phyloP scores from a whole-genome alignment of 2,329 filamentous ascomycete genomes.

The Fusarium robinianum region DNA sequence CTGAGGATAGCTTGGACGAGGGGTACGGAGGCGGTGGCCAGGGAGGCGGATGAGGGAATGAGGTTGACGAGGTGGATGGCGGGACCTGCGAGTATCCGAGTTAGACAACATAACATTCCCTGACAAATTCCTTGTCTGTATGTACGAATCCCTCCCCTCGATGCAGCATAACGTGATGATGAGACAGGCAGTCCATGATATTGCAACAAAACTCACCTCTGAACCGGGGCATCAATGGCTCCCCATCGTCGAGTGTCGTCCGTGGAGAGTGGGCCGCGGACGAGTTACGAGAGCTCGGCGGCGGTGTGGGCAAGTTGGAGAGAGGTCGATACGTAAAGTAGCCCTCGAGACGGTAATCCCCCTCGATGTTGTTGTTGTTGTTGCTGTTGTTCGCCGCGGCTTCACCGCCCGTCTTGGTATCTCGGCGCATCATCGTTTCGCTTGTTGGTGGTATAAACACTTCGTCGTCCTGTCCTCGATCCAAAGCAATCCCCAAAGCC shows the following conservation, averaged over 20 bases:
- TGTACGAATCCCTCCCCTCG: constrained; percentile 2
- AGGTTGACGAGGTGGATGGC: constrained; percentile 69
- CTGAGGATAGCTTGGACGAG: constrained; percentile 64
- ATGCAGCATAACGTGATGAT: constrained; percentile 3
- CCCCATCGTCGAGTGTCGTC: constrained; percentile 50
- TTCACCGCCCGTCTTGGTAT: constrained; percentile 26
- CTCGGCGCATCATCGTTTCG: constrained; percentile 31
- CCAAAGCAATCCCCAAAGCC: constrained; percentile 24
- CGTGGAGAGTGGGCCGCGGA: constrained; percentile 51
- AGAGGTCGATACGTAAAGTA: constrained; percentile 70
- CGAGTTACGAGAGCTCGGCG: constrained; percentile 55
- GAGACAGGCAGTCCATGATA: constrained; percentile 1
- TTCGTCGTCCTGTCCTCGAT: constrained; percentile 30
- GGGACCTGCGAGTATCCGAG: constrained; percentile 52
- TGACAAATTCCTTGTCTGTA: no score
- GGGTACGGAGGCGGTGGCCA: constrained; percentile 60
- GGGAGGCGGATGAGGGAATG: constrained; percentile 65
- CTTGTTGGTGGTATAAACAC: constrained; percentile 13
- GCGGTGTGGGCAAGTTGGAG: constrained; percentile 70
- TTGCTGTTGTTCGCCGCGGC: constrained; percentile 20
- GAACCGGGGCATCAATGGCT: constrained; percentile 46
- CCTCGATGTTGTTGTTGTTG: no score
- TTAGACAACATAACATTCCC: no score
- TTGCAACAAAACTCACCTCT: constrained; percentile 42
- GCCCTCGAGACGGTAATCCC: constrained; percentile 42